These are phyloP conservation scores for Euphorbia pulcherrima DNA, from an alignment of 345 rosid species.

Conservation along the genomic window DNA sequence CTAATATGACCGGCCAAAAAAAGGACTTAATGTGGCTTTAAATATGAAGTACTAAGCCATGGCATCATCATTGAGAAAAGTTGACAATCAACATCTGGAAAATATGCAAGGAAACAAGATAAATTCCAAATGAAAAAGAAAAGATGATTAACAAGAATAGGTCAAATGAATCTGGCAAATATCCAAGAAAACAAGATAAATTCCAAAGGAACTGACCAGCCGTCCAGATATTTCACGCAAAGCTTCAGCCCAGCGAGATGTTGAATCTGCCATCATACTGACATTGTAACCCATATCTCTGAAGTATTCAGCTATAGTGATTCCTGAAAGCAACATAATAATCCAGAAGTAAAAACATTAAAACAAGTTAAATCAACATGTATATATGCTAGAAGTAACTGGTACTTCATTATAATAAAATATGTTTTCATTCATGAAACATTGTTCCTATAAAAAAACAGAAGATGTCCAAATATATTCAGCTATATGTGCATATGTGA, in stretches of 20 bases:
- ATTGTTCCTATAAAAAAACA: background rate
- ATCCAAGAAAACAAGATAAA: background rate
- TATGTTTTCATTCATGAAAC: background rate
- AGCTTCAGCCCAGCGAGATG: slow-evolving; percentile 99
- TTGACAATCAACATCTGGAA: too few relatives aligned
- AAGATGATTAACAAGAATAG: background rate
- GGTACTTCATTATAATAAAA: background rate
- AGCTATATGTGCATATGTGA: background rate
- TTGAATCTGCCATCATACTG: slow-evolving; percentile 99
- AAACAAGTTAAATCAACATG: slow-evolving; percentile 5
- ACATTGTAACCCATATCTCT: slow-evolving; percentile 99
- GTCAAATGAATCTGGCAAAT: background rate
- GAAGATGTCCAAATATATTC: background rate
- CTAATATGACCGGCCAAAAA: background rate
- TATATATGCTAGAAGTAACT: background rate
- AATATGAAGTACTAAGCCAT: background rate
- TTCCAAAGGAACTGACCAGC: slow-evolving; percentile 47
- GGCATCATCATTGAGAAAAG: background rate
- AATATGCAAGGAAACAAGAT: too few relatives aligned
- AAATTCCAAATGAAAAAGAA: too few relatives aligned
- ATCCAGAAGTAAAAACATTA: slow-evolving; percentile 10
- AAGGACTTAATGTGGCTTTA: too few relatives aligned
- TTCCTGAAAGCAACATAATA: slow-evolving; percentile 46
- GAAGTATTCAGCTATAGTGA: slow-evolving; percentile 97
- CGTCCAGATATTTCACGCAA: slow-evolving; percentile 99